Evolutionary conservation across 768 basidiomycete genomes (phyloP), one percentile per base, ranked within the genome.

Genomic region (Suillus spraguei): DNA sequence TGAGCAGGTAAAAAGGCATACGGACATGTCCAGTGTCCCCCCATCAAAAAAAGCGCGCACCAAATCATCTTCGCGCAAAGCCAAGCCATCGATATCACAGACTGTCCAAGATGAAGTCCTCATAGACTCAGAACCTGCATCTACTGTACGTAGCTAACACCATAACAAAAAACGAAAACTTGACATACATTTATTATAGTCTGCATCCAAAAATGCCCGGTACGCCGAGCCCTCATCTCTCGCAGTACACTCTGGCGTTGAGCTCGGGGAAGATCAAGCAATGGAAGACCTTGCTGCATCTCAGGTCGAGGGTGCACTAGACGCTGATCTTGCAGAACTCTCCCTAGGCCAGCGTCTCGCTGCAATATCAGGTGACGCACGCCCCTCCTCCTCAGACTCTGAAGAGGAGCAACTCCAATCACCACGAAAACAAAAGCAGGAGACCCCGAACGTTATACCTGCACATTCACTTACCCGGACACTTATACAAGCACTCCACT

Each of bases 401-500:
- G 86, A 84, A 62, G 79, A 81, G 17, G 80, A 80, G 17, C 79
- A 81, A 28, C 75, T 69, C 59, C n/a, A 41, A 53, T 64, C 67
- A 59, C 67, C 69, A 28, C 66, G 42, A 52, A 55, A 60, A 11
- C 24, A 67, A 61, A 71, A 58, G 63, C 67, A 62, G 56, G 71
- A 60, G 24, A 78, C 79, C 14, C 71, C 72, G 9, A 70, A 80
- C n/a, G 75, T 82, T 46, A 80, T 88, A 22, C 92, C 95, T 42
- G 87, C 94, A 1, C 87, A 89, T 66, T 96, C 97, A 0, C 84
- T 99, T 64, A 94, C 97, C 33, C 89, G 95, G 61, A 96, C 97
- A 33, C 83, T 99, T 56, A 92, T 97, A 63, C 97, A 99, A 78
- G 97, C 97, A 0, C 78, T 99, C 33, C 97, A 99, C 74, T 98